Evolutionary conservation across 768 basidiomycete species (phyloP), one percentile per base, ranked within the genome.

Genomic region (Russula brevipes): DNA sequence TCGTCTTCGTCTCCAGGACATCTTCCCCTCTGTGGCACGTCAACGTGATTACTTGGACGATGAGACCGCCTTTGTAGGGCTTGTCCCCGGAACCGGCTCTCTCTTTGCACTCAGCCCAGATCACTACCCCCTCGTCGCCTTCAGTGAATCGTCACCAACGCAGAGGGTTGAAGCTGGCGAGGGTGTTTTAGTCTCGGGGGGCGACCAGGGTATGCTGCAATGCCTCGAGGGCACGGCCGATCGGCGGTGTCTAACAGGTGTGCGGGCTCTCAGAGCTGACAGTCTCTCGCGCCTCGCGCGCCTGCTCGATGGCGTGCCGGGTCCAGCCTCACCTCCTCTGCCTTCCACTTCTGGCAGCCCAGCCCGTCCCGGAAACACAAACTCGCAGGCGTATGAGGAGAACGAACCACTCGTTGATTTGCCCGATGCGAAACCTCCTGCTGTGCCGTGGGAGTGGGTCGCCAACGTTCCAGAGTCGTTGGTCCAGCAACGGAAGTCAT

Each of bases 71-170:
- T 97, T 89, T 71, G 85, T 98, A 19, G 94, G 94, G 2, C 75
- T 89, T 17, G 81, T 94, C 16, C 81, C 84, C 51, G 84, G 86
- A 70, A 83, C 82, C 0, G 85, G 81, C 3, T 89, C 88, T 46
- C 78, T 97, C 1, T 96, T 86, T 69, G 94, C 91, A 19, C 88
- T 98, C 84, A 89, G 89, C 66, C 87, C 90, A 0, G 79, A 82
- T 11, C 82, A 81, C 8, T 98, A 83, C 71, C 96, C 95, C 0
- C 79, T 98, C 10, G 88, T 96, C 63, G 85, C 82, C 5, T 91
- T 92, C 68, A 80, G 84, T 2, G 80, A 81, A 63, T 44, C 59
- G 44, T 76, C 76, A 7, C 75, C 78, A 54, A 36, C 60, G 39
- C 66, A 59, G 51, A 46, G 57, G 2, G 30, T 57, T n/a, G 66